Base-by-base conservation (phyloP, 352 stramenopile genomes). In the Pythium rishiriense region DNA sequence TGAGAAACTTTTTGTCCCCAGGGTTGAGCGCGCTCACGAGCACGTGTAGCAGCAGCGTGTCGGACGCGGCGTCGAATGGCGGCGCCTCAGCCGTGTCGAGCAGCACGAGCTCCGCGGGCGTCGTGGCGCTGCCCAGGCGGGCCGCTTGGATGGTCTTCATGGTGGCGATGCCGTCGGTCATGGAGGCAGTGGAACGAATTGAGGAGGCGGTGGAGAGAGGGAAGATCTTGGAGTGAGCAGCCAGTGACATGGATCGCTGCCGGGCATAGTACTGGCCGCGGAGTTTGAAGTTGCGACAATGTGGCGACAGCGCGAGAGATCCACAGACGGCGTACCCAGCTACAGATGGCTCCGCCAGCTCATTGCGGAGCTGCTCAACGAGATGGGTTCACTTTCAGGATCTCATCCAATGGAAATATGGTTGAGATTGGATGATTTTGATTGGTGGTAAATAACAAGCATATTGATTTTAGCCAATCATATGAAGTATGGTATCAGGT, bases 1-100 rank as follows among this genome's bases (percentile, higher is more conserved):
- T 68, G 60, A 76, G 58, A 48, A 81, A 50, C 26, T 61, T 62
- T 58, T 62, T 59, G 59, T 81, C 73, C 9, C 57, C 70, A 3
- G 66, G 57, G 26, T 74, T 75, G 15, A 78, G 42, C 17, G 60
- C 58, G 29, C 63, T 71, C 21, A 70, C 59, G 45, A 74, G 64
- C 39, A 81, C 73, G 9, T 57, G 58, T 17, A 81, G 45, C 6
- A 74, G 64, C 49, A 81, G 50, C 4, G 67, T 31, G 39, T 21
- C 29, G 4, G 48, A 61, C 14, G 10, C 28, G 22, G 41, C 14
- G 1, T 46, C 63, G 14, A 61, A 35, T 12, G n/a, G 1, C 7
- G 55, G 63, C 41, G 24, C 21, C 3, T 46, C 47, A 2, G 47
- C 6, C 3, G 29, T 19, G 21, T 33, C 24, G 61, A 24, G 17